Evolutionary conservation across 257 asterid species (phyloP).

Genomic region (Phtheirospermum japonicum): DNA sequence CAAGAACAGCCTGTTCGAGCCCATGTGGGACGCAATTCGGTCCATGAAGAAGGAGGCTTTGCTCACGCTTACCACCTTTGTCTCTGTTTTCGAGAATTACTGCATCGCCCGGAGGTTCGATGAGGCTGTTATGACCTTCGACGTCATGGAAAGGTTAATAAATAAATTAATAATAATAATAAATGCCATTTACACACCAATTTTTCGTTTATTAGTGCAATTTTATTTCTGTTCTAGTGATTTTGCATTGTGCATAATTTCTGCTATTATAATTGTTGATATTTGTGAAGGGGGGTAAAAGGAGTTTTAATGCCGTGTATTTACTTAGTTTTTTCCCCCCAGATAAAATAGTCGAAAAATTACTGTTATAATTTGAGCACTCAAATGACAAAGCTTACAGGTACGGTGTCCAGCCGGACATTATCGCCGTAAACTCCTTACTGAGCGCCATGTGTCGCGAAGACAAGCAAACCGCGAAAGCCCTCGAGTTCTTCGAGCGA

Average conservation of each 20-base stretch:
- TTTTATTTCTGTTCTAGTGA: too few species aligned
- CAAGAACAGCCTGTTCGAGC: constrained; percentile 60
- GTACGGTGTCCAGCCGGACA: constrained; percentile 61
- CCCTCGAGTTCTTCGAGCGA: constrained; percentile 54
- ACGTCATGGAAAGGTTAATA: constrained; percentile 57
- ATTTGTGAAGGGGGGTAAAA: too few species aligned
- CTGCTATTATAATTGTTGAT: neutral
- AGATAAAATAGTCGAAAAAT: too few species aligned
- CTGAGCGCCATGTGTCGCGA: constrained; percentile 79
- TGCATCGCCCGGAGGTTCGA: constrained; percentile 51
- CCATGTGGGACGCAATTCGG: constrained; percentile 81
- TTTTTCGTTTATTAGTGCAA: neutral
- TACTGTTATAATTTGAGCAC: constrained; percentile 22
- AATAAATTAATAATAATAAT: too few species aligned
- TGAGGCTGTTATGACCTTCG: constrained; percentile 68
- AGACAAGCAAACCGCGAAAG: constrained; percentile 47
- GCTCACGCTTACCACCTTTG: constrained; percentile 59
- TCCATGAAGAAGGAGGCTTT: constrained; percentile 64
- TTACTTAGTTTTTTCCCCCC: too few species aligned
- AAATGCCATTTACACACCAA: neutral
- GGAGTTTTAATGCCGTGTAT: too few species aligned
- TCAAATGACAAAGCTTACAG: constrained; percentile 47
- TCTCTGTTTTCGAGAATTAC: constrained; percentile 61
- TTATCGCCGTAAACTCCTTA: constrained; percentile 57
- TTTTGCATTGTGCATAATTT: neutral